Conservation (phyloP, 768 basidiomycete genomes). For the Psilocybe sp. region DNA sequence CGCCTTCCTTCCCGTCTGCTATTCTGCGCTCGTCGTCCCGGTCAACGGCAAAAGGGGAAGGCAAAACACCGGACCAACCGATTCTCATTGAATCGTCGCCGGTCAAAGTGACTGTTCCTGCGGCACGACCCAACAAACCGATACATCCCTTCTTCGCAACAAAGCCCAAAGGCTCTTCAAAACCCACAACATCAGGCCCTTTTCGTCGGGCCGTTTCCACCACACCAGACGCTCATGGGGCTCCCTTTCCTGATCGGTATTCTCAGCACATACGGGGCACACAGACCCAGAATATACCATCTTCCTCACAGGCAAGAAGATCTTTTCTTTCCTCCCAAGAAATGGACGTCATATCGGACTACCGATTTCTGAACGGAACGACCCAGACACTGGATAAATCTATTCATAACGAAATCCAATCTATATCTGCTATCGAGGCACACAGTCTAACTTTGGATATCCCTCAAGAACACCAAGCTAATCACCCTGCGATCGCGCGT, state of each 20-base stretch:
- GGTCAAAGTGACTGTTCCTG: slow-evolving; percentile 18
- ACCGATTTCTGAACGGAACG: slow-evolving; percentile 8
- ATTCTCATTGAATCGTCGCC: slow-evolving; percentile 46
- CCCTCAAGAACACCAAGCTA: slow-evolving; percentile 27
- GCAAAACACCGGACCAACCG: slow-evolving; percentile 35
- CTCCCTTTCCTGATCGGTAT: slow-evolving; percentile 47
- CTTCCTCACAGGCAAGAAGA: neutral
- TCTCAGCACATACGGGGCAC: slow-evolving; percentile 63
- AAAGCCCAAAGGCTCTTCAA: slow-evolving; percentile 19
- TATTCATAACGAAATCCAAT: slow-evolving; percentile 1
- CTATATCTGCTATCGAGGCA: slow-evolving; percentile 2
- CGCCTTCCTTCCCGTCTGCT: neutral
- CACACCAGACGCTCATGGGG: slow-evolving; percentile 13
- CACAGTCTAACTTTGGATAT: slow-evolving; percentile 11
- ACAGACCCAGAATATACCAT: slow-evolving; percentile 30
- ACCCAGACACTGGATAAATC: slow-evolving; percentile 2
- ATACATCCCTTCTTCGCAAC: slow-evolving; percentile 46
- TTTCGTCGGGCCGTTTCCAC: slow-evolving; percentile 7
- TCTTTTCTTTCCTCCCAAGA: neutral
- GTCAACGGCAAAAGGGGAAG: slow-evolving; percentile 12
- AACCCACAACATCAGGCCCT: slow-evolving; percentile 4
- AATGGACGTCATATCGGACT: neutral
- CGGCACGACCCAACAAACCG: slow-evolving; percentile 23
- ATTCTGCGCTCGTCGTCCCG: neutral
- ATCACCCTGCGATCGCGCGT: slow-evolving; percentile 52